These are phyloP conservation scores for Populus hybrid DNA, from an alignment of 441 rosid genomes.

Conservation along the genomic window DNA sequence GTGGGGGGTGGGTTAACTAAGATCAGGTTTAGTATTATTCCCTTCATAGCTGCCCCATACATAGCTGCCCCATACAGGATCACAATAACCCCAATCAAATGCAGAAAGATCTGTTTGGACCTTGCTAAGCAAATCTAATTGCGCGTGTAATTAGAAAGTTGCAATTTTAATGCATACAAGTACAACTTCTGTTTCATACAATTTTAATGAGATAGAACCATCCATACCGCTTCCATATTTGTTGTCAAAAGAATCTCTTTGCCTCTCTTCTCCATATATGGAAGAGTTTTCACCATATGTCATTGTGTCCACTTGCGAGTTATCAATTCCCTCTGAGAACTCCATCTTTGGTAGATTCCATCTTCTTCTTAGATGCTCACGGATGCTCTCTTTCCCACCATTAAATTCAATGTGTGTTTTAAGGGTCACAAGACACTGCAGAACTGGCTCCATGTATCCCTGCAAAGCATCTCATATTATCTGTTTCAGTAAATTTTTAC, in stretches of 20 bases:
- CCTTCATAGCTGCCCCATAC: background rate
- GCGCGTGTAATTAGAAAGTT: background rate
- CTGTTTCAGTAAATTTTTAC: constrained; percentile 12
- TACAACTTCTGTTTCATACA: constrained; percentile 1
- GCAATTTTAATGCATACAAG: background rate
- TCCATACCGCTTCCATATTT: constrained; percentile 13
- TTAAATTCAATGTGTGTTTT: constrained; percentile 43
- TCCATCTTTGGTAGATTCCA: constrained; percentile 45
- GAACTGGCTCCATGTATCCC: constrained; percentile 77
- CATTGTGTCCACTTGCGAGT: constrained; percentile 3
- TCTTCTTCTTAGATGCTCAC: constrained; percentile 45
- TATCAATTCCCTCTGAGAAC: constrained; percentile 19
- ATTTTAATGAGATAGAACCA: constrained; percentile 16
- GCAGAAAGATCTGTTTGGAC: background rate
- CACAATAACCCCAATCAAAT: background rate
- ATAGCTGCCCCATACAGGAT: background rate
- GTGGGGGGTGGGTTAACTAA: background rate
- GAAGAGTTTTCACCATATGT: constrained; percentile 19
- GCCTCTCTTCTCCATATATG: constrained; percentile 14
- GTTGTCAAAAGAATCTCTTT: constrained; percentile 24
- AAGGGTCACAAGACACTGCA: constrained; percentile 70
- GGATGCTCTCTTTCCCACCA: constrained; percentile 38
- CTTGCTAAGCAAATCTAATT: background rate
- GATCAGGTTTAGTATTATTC: background rate
- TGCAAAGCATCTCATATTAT: constrained; percentile 38